A percentile compares a stretch with the other conserved stretches of the same genome.
Evolutionary conservation across 768 basidiomycete genomes (phyloP).

Genomic region (Amanita exitialis): DNA sequence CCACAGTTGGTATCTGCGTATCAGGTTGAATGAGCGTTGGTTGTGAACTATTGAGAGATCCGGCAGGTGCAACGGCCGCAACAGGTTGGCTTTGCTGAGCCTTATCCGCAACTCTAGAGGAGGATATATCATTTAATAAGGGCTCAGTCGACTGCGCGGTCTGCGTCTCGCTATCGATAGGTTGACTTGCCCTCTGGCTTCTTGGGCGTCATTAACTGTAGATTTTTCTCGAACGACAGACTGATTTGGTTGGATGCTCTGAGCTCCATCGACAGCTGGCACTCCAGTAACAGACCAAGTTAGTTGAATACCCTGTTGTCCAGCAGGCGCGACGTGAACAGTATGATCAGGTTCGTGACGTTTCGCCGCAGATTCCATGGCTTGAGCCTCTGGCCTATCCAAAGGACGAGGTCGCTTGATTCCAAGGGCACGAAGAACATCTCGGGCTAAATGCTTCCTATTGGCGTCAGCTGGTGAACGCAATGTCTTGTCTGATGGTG

Average conservation of each 20-base stretch:
- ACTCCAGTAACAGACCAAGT: not conserved
- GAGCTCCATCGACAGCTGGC: not conserved
- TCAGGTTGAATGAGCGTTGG: not conserved
- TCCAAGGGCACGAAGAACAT: conserved; percentile 45
- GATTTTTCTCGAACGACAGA: not conserved
- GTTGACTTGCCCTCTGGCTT: not conserved
- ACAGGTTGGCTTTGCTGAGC: not conserved
- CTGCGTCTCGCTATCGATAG: not conserved
- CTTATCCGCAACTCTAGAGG: not conserved
- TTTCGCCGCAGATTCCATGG: not conserved
- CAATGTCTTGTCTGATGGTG: not conserved
- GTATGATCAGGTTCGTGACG: not conserved
- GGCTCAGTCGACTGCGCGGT: not conserved
- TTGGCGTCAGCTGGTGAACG: conserved; percentile 3
- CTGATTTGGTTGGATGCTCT: not conserved
- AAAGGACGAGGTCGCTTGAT: not conserved
- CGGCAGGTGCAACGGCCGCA: not conserved
- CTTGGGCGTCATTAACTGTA: not conserved
- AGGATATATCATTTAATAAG: not conserved
- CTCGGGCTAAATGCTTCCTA: conserved; percentile 37
- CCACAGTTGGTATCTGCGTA: not conserved
- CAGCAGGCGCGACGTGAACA: not conserved
- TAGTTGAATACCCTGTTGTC: not conserved
- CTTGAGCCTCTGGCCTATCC: not conserved
- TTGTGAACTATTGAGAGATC: not conserved